Evolutionary conservation across 169 alveolate genomes (phyloP).

Genomic region (Plasmodium vivax): DNA sequence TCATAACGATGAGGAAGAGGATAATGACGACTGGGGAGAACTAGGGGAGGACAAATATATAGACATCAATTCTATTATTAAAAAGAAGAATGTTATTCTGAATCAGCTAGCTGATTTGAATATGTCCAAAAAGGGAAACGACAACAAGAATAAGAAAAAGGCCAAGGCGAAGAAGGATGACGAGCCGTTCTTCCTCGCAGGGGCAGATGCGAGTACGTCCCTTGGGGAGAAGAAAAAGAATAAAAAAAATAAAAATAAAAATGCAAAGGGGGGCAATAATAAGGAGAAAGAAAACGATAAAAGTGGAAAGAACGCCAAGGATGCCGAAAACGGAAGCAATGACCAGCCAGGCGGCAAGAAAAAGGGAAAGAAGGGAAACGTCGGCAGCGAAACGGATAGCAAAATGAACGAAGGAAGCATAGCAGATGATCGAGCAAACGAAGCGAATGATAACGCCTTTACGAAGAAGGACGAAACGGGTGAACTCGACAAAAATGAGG

Average conservation of each 20-base stretch:
- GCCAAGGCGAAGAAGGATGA: constrained; percentile 33
- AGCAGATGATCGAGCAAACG: constrained; percentile 2
- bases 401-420: neutral
- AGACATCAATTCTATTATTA: constrained; percentile 60
- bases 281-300: neutral
- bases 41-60: constrained; percentile 67
- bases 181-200: neutral
- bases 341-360: neutral
- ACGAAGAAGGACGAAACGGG: constrained; percentile 7
- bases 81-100: constrained; percentile 49
- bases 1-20: constrained; percentile 44
- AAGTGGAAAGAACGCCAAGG: neutral
- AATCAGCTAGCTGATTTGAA: constrained; percentile 56
- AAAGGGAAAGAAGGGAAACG: constrained; percentile 14
- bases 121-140: constrained; percentile 55
- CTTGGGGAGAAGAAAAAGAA: constrained; percentile 37
- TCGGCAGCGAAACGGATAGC: neutral
- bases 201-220: neutral
- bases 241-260: constrained; percentile 63
- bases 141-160: constrained; percentile 65
- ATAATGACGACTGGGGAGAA: constrained; percentile 72
- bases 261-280: constrained; percentile 27
- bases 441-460: neutral
- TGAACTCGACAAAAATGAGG: neutral
- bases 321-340: neutral